Conservation (phyloP, 2,329 filamentous ascomycete species). For the Fusarium solani-melongenae region DNA sequence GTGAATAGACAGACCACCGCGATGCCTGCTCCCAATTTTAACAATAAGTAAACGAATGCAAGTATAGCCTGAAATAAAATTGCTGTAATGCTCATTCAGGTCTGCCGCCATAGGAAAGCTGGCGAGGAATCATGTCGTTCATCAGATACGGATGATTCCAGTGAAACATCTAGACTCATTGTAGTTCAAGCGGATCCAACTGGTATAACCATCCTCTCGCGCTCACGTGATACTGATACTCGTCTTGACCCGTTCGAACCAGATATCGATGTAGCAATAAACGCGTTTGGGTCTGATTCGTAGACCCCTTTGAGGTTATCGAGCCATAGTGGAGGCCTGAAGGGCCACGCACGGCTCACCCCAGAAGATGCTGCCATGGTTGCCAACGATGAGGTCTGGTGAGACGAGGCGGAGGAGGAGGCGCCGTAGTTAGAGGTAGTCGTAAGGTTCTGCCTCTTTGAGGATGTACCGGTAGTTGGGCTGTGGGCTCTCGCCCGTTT, state of each 20-base stretch:
- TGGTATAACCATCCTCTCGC: too few species aligned
- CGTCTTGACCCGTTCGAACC: background rate
- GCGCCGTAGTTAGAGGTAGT: background rate
- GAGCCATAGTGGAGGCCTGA: background rate
- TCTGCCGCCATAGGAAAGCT: background rate
- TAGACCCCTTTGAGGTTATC: background rate
- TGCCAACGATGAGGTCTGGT: background rate
- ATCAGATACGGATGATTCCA: background rate
- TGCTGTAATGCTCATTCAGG: background rate
- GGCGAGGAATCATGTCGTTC: background rate
- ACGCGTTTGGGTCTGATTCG: background rate
- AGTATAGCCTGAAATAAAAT: background rate
- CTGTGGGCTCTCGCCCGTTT: background rate
- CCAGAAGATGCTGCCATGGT: too few species aligned
- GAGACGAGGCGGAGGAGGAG: background rate
- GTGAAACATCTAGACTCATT: too few species aligned
- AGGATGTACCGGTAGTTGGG: background rate
- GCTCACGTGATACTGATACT: background rate
- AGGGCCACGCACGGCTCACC: too few species aligned
- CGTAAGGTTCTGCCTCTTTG: background rate
- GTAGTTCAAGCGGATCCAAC: too few species aligned
- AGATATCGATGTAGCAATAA: background rate
- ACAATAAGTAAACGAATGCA: background rate
- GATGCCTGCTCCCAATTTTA: background rate
- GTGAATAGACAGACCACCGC: background rate